A percentile compares a stretch with the other conserved stretches of the same genome.
Conservation (phyloP, 2,329 filamentous ascomycete genomes). For the Claviceps maximensis region DNA sequence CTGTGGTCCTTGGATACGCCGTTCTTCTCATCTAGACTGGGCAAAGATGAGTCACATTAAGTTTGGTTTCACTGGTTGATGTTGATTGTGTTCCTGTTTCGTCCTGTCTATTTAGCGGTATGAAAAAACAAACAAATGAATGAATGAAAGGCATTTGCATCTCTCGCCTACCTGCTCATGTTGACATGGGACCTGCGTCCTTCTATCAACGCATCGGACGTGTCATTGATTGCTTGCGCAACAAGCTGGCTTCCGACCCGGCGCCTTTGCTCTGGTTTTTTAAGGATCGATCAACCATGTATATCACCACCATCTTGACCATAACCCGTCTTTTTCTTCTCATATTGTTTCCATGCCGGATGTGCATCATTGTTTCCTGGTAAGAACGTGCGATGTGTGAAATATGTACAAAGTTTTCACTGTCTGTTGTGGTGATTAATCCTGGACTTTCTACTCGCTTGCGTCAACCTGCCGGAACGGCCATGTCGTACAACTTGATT, state of each 20-base stretch:
- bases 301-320: not conserved
- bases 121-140: not conserved
- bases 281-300: not conserved
- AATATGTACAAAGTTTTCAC: too few species aligned
- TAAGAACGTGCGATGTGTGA: too few species aligned
- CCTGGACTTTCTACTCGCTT: not conserved
- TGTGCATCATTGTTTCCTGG: too few species aligned
- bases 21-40: conserved; percentile 1
- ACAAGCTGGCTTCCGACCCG: too few species aligned
- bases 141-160: not conserved
- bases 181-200: not conserved
- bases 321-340: not conserved
- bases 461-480: not conserved
- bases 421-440: not conserved
- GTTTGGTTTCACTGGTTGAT: too few species aligned
- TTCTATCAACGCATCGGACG: not conserved
- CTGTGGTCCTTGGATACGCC: conserved; percentile 2
- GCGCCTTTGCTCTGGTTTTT: too few species aligned
- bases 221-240: not conserved
- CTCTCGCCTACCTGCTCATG: not conserved
- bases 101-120: not conserved
- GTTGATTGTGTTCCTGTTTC: not conserved
- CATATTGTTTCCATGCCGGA: too few species aligned
- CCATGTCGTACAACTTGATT: too few species aligned
- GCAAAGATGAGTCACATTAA: not conserved